Evolutionary conservation across 352 stramenopile genomes (phyloP).

Genomic region (Phytopythium chamaehyphon): DNA sequence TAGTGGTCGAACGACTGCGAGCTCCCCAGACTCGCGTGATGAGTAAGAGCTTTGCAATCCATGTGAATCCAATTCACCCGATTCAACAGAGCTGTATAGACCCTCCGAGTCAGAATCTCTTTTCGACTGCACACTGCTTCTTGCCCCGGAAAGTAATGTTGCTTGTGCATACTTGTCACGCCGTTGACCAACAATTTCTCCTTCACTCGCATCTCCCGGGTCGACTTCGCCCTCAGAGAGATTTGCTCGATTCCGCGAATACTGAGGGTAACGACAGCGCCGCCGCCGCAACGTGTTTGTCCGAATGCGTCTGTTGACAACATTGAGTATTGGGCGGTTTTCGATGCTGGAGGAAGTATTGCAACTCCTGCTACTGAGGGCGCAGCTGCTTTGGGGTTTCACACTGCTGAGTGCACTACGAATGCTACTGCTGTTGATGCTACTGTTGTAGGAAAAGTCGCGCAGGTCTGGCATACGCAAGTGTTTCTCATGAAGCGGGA

Average conservation of each 20-base stretch:
- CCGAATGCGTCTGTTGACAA: neutral
- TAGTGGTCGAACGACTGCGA: constrained; percentile 1
- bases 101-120: constrained; percentile 3
- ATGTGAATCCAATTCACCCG: constrained; percentile 32
- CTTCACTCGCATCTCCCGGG: constrained; percentile 49
- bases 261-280: neutral
- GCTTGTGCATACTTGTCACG: constrained; percentile 14
- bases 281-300: neutral
- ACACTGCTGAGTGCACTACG: neutral
- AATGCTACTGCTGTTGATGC: neutral
- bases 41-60: constrained; percentile 9
- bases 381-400: too few species aligned
- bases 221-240: constrained; percentile 43
- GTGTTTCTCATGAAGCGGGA: too few species aligned
- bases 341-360: neutral
- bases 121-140: too few species aligned
- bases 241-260: constrained; percentile 27
- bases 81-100: constrained; percentile 38
- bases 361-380: too few species aligned
- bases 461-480: too few species aligned
- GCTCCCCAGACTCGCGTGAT: constrained; percentile 26
- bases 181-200: constrained; percentile 43
- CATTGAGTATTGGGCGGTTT: neutral
- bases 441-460: neutral
- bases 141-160: constrained; percentile 3